These are phyloP conservation scores for Plasmodium knowlesi DNA, from an alignment of 169 alveolate genomes.

Conservation along the genomic window DNA sequence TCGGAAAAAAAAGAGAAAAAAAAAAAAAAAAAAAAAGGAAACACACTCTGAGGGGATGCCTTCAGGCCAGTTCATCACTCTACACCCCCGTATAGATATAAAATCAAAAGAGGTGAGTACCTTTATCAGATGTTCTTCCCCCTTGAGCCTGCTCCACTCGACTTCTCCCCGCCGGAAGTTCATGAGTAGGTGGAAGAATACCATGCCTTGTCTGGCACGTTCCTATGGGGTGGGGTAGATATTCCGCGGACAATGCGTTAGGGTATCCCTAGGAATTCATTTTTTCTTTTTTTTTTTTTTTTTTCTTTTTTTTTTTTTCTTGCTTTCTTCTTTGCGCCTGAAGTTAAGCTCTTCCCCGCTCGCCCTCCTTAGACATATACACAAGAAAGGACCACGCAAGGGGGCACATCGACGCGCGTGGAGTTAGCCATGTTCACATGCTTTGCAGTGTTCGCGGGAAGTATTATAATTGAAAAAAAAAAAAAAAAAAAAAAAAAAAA, in stretches of 20 bases:
- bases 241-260: neutral
- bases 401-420: neutral
- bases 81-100: neutral
- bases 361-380: neutral
- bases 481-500: neutral
- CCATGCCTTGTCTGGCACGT: no score
- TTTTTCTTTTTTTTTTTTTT: neutral
- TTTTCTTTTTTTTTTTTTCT: neutral
- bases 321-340: neutral
- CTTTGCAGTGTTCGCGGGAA: neutral
- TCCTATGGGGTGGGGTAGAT: neutral
- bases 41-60: neutral
- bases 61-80: neutral
- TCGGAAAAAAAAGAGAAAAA: no score
- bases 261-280: neutral
- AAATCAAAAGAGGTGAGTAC: neutral
- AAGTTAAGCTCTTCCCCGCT: neutral
- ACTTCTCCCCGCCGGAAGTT: neutral
- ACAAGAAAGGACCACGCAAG: neutral
- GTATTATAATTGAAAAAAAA: neutral
- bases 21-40: neutral
- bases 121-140: neutral
- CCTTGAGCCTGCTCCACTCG: no score
- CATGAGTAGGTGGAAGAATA: neutral
- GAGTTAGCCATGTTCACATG: neutral